Evolutionary conservation across 2,329 filamentous ascomycete genomes (phyloP).

Genomic region (Clarireedia monteithiana): DNA sequence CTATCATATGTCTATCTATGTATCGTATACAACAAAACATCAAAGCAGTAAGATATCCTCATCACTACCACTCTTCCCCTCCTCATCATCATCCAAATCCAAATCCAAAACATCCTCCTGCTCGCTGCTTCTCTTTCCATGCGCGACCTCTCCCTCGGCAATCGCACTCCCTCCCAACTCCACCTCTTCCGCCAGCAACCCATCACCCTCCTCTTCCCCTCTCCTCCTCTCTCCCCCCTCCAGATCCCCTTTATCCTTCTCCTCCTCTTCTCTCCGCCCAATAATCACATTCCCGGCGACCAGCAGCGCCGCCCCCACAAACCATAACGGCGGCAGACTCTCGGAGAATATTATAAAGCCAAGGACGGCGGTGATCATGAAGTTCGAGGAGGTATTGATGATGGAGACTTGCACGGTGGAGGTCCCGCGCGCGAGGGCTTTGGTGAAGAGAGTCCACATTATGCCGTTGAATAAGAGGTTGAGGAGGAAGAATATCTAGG

Average conservation of each 20-base stretch:
- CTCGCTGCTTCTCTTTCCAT: constrained; percentile 6
- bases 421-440: constrained; percentile 63
- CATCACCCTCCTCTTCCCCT: constrained; percentile 10
- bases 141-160: constrained; percentile 7
- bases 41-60: constrained; percentile 4
- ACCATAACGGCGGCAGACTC: constrained; percentile 65
- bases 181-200: constrained; percentile 13
- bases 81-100: constrained; percentile 11
- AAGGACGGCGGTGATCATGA: constrained; percentile 67
- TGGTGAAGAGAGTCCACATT: constrained; percentile 82
- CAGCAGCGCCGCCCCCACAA: constrained; percentile 62
- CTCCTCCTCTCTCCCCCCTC: constrained; percentile 12
- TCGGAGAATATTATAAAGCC: constrained; percentile 66
- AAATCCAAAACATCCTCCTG: constrained; percentile 24
- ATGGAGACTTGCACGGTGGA: constrained; percentile 75
- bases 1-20: background rate
- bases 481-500: constrained; percentile 7
- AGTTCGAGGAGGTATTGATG: constrained; percentile 77
- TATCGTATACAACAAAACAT: background rate
- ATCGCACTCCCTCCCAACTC: constrained; percentile 11
- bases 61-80: constrained; percentile 6
- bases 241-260: constrained; percentile 15
- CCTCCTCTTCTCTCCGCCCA: constrained; percentile 55
- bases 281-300: constrained; percentile 74
- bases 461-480: constrained; percentile 26